phyloP scores from a whole-genome alignment of 1,139 yeast species.

The Eremothecium sinecaudum region DNA sequence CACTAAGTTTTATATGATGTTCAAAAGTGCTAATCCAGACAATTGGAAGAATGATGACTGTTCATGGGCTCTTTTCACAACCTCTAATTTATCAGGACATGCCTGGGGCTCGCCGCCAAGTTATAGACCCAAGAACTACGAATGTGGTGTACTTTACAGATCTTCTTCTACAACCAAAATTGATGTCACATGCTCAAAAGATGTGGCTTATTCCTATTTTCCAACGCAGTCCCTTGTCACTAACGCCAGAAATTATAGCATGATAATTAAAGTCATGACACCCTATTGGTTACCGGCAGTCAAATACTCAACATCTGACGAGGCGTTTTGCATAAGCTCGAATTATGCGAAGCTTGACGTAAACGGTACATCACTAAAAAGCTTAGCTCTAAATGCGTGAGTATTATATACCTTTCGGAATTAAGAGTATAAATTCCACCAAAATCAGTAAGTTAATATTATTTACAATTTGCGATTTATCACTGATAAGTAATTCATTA shows the following conservation, averaged over 20 bases:
- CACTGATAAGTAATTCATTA: too few relatives aligned
- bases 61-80: slow-evolving; percentile 53
- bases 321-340: slow-evolving; percentile 40
- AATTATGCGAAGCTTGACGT: slow-evolving; percentile 12
- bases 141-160: slow-evolving; percentile 46
- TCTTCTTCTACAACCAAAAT: slow-evolving; percentile 26
- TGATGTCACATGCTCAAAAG: slow-evolving; percentile 34
- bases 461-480: too few relatives aligned
- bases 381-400: too few relatives aligned
- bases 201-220: slow-evolving; percentile 16
- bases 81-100: slow-evolving; percentile 55
- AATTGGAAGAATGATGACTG: slow-evolving; percentile 37
- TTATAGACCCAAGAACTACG: slow-evolving; percentile 34
- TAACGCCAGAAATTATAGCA: too few relatives aligned
- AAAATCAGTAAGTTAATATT: too few relatives aligned
- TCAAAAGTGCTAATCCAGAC: slow-evolving; percentile 32
- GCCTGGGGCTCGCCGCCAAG: slow-evolving; percentile 51
- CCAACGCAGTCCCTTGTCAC: too few relatives aligned
- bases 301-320: slow-evolving; percentile 35
- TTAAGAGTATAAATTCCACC: too few relatives aligned
- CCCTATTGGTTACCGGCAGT: slow-evolving; percentile 48
- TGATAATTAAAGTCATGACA: slow-evolving; percentile 35
- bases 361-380: slow-evolving; percentile 6
- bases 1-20: slow-evolving; percentile 40
- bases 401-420: too few relatives aligned